A percentile compares a stretch with the other conserved stretches of the same genome.
phyloP scores from a whole-genome alignment of 257 asterid species.

The Ballota nigra region DNA sequence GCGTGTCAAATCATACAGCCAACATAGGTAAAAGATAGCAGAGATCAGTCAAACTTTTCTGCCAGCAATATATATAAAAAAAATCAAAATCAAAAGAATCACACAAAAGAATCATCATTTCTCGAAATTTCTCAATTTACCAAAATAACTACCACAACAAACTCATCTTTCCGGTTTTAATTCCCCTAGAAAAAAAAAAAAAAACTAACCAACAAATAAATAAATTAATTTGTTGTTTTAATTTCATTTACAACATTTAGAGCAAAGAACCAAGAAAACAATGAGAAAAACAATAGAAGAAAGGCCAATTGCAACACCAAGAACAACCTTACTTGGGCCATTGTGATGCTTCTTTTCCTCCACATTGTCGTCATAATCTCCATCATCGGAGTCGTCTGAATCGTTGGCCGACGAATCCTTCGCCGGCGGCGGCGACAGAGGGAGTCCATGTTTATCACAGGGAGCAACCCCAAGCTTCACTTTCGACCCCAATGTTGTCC shows the following conservation, averaged over 20 bases:
- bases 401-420: slow-evolving; percentile 48
- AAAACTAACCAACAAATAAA: slow-evolving; percentile 26
- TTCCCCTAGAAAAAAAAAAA: slow-evolving; percentile 32
- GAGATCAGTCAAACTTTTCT: slow-evolving; percentile 22
- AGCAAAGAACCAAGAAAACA: slow-evolving; percentile 69
- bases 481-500: slow-evolving; percentile 47
- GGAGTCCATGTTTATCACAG: slow-evolving; percentile 82
- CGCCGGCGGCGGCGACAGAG: slow-evolving; percentile 80
- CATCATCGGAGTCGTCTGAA: slow-evolving; percentile 39
- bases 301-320: slow-evolving; percentile 84
- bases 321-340: slow-evolving; percentile 91
- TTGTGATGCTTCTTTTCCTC: slow-evolving; percentile 41
- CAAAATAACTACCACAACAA: slow-evolving; percentile 19
- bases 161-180: slow-evolving; percentile 8
- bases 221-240: neutral
- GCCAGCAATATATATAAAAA: slow-evolving; percentile 19
- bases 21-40: slow-evolving; percentile 14
- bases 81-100: slow-evolving; percentile 21
- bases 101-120: slow-evolving; percentile 22
- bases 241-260: slow-evolving; percentile 78
- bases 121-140: slow-evolving; percentile 12
- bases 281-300: slow-evolving; percentile 82
- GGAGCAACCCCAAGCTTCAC: slow-evolving; percentile 89
- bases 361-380: slow-evolving; percentile 35
- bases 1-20: slow-evolving; percentile 1